Conservation (phyloP, 176 grass and related monocot genomes). For the Microstegium vimineum region DNA sequence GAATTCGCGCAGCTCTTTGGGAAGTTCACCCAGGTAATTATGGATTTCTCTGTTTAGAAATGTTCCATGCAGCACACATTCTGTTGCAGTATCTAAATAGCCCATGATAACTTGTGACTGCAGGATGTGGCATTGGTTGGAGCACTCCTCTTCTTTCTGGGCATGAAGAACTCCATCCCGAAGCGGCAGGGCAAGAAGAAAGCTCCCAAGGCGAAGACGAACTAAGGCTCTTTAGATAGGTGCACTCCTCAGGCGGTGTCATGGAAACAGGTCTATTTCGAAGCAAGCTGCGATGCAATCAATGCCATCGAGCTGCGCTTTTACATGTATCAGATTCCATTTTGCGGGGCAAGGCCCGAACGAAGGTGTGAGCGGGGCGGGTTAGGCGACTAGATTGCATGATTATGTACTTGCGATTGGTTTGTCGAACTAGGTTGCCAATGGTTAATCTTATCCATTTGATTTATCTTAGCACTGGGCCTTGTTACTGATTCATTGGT, state of each 20-base stretch:
- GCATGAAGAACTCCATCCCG: conserved; percentile 70
- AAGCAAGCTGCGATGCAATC: conserved; percentile 18
- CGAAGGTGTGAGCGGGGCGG: conserved; percentile 40
- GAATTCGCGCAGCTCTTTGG: conserved; percentile 69
- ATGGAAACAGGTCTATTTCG: conserved; percentile 27
- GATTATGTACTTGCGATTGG: conserved; percentile 34
- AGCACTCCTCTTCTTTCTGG: conserved; percentile 61
- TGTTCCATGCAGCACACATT: background rate
- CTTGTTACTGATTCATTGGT: background rate
- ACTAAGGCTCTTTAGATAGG: conserved; percentile 24
- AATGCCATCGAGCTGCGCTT: conserved; percentile 3
- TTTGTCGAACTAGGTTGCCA: conserved; percentile 39
- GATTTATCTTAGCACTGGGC: conserved; percentile 16
- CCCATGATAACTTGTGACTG: background rate
- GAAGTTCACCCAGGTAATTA: conserved; percentile 61
- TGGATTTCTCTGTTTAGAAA: background rate
- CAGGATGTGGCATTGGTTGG: conserved; percentile 63
- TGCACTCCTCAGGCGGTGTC: background rate
- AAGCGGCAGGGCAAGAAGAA: conserved; percentile 64
- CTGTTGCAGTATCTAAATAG: background rate
- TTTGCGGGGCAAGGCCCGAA: conserved; percentile 37
- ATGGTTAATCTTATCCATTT: conserved; percentile 32
- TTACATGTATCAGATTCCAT: conserved; percentile 35
- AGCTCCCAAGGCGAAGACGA: conserved; percentile 52
- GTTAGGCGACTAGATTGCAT: conserved; percentile 47